phyloP scores from a whole-genome alignment of 2,329 filamentous ascomycete genomes.

The Ophiostoma populinum region DNA sequence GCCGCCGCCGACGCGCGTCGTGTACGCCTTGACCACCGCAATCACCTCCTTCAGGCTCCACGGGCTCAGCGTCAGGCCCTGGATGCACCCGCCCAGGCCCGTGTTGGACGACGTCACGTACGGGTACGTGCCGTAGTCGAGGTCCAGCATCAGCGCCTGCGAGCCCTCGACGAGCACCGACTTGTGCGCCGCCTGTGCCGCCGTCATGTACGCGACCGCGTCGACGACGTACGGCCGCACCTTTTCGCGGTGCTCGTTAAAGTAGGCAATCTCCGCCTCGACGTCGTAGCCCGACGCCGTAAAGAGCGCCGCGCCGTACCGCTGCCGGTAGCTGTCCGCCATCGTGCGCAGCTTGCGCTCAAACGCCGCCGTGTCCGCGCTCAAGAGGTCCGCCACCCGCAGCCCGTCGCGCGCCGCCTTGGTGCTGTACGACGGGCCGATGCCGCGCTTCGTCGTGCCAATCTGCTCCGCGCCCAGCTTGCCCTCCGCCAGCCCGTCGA shows the following conservation, averaged over 20 bases:
- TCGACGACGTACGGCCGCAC: constrained; percentile 48
- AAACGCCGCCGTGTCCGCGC: constrained; percentile 40
- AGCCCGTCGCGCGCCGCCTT: constrained; percentile 50
- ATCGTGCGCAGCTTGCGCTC: constrained; percentile 47
- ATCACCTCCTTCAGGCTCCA: constrained; percentile 27
- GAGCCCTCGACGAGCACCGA: constrained; percentile 46
- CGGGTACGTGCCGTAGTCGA: constrained; percentile 43
- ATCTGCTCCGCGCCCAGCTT: constrained; percentile 20
- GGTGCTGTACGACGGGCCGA: constrained; percentile 22
- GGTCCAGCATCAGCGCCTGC: constrained; percentile 25
- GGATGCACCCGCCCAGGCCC: constrained; percentile 31
- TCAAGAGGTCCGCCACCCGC: constrained; percentile 43
- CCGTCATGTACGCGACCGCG: constrained; percentile 33
- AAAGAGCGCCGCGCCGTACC: constrained; percentile 36
- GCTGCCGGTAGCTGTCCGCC: constrained; percentile 45
- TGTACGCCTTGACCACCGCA: constrained; percentile 50
- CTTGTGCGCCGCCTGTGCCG: constrained; percentile 31
- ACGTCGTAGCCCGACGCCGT: constrained; percentile 41
- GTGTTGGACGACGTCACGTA: constrained; percentile 40
- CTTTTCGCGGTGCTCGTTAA: constrained; percentile 38
- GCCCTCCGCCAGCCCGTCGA: constrained; percentile 33
- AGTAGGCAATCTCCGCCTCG: constrained; percentile 49
- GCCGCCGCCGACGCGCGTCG: constrained; percentile 40
- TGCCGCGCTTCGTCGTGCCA: constrained; percentile 13
- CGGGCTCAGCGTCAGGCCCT: constrained; percentile 16